Evolutionary conservation across 2,329 filamentous ascomycete genomes (phyloP), one percentile per base, ranked within the genome.

Genomic region (Pestalotiopsis sp.): DNA sequence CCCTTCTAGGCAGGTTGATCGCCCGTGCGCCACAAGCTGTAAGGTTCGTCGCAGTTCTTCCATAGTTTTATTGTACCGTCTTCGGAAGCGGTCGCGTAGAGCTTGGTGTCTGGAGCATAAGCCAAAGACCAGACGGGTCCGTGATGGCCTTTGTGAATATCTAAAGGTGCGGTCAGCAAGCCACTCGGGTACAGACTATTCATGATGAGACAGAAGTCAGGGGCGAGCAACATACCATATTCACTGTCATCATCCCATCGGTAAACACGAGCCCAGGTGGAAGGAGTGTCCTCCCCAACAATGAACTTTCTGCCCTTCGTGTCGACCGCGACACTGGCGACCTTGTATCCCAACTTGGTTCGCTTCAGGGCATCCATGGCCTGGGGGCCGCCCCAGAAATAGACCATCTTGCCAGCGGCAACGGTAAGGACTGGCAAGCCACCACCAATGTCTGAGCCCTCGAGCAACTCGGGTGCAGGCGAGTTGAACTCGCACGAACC

Each of bases 251-350:
- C 91, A 69, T 98, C 94, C 81, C 94, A 95, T 76, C 94, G 90
- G 83, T 97, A 97, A 5, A 98, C 92, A 70, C 93, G 91, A n/a
- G 96, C 95, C 95, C 95, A 99, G 0, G 96, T 98, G 77, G 97
- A 95, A 52, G 91, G 92, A n/a, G 75, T 79, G 71, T 93, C 92
- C 78, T 95, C 94, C 70, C 96, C 96, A 20, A 97, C 97, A 12
- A 98, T 92, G 75, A 97, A 90, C 75, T 93, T 93, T 70, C 92
- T 88, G 68, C 92, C 90, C 71, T 91, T 91, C 68, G 93, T 88
- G 76, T 98, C 95, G 3, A 99, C 84, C 0, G 93, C 93, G 6
- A 97, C 96, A 75, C 94, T 97, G 3, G 95, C 95, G 71, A 98
- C 92, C 17, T 97, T 94, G 75, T 97, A 94, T 3, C 90, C 86